Evolutionary conservation across 1,139 yeast genomes (phyloP), one percentile per base, ranked within the genome.

Genomic region (Kurtzmaniella natalensis): DNA sequence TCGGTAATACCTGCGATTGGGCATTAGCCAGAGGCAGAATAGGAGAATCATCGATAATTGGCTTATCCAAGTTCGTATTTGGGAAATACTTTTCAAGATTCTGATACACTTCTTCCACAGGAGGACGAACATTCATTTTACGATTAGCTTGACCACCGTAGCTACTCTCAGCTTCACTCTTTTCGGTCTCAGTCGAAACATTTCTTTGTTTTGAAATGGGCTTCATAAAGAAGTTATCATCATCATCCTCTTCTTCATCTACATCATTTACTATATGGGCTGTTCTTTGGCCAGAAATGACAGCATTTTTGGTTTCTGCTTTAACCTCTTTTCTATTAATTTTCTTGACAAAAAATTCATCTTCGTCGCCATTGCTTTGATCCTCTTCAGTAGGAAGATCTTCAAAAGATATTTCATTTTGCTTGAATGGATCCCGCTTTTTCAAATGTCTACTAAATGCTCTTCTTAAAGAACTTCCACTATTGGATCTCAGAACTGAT

Each of bases 11-110:
- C 7, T 19, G 8, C 27, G 21, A 5, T 25, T 33, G 11, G n/a
- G 37, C 17, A 4, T 35, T 19, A 23, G 36, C 41, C 13, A 50
- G 53, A 3, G 82, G 81, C 0, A 85, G 76, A 1, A 69, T 64
- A 0, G 87, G 82, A 0, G 88, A 80, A 32, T 85, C 89, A 50
- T 86, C 92, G 24, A 89, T 76, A 25, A 92, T 87, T 1, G 97
- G 95, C 48, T 84, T 84, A 53, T 94, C 98, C 41, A 94, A 72
- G 58, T 92, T 92, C 0, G 97, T 81, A 46, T 85, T 73, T 0
- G 98, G 98, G 66, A 94, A 94, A 55, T 86, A 94, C 49, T 77
- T 76, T 48, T 92, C 98, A 46, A 94, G 72, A 50, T 94, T 88
- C 38, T 88, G 87, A 52, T 88, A 92, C 25, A 94, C 82, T 32